A percentile compares a stretch with the other conserved stretches of the same genome.
phyloP scores from a whole-genome alignment of 352 stramenopile genomes.

The Pythium chondricola region DNA sequence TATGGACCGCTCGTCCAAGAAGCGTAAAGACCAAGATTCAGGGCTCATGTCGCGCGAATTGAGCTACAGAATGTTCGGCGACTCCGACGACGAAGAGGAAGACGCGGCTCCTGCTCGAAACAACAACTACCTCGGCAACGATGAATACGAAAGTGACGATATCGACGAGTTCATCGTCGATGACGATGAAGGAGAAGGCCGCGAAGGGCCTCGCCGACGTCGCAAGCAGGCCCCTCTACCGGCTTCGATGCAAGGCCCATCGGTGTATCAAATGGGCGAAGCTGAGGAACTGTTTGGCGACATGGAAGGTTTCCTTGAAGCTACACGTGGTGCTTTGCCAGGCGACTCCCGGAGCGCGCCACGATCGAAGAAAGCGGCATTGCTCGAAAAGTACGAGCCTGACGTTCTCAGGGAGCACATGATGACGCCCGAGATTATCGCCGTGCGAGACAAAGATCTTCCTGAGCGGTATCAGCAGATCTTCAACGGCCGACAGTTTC shows the following conservation, averaged over 20 bases:
- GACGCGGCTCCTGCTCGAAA: constrained; percentile 54
- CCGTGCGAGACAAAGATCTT: constrained; percentile 75
- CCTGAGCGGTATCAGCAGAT: constrained; percentile 76
- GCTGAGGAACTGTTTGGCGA: constrained; percentile 87
- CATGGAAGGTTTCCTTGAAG: constrained; percentile 85
- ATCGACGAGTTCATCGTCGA: constrained; percentile 90
- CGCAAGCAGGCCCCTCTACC: constrained; percentile 70
- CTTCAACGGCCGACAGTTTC: constrained; percentile 66
- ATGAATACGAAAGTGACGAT: constrained; percentile 87
- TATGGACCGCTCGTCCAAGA: constrained; percentile 57
- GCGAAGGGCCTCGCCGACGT: constrained; percentile 61
- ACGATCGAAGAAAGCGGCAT: constrained; percentile 79
- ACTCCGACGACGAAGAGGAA: constrained; percentile 86
- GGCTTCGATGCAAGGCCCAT: constrained; percentile 78
- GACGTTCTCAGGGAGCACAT: constrained; percentile 85
- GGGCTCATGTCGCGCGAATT: constrained; percentile 83
- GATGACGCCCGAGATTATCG: constrained; percentile 81
- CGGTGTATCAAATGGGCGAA: constrained; percentile 88
- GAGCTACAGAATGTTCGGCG: constrained; percentile 86
- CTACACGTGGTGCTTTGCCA: constrained; percentile 41
- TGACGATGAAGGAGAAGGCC: constrained; percentile 78
- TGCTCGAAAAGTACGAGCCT: constrained; percentile 85
- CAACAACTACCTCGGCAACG: constrained; percentile 80
- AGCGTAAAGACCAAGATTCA: constrained; percentile 68
- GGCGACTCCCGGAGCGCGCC: constrained; percentile 14